These are phyloP conservation scores for Cryptococcus depauperatus DNA, from an alignment of 1,284 basidiomycete genomes.

Conservation along the genomic window DNA sequence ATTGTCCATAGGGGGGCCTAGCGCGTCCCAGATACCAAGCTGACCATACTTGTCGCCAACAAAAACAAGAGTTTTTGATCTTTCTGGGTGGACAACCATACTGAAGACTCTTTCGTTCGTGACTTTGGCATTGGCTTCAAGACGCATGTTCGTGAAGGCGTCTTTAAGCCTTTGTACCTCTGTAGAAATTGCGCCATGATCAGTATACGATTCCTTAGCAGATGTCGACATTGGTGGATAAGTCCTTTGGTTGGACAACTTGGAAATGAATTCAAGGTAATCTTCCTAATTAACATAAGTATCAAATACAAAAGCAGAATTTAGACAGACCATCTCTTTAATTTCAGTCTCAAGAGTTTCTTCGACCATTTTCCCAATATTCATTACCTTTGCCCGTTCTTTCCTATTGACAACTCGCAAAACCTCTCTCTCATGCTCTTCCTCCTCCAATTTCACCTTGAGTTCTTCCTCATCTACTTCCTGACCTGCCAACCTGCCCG, in stretches of 20 bases:
- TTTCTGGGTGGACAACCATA: constrained; percentile 46
- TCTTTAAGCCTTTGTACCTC: constrained; percentile 27
- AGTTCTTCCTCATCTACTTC: constrained; percentile 33
- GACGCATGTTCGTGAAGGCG: constrained; percentile 31
- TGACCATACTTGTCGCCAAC: constrained; percentile 47
- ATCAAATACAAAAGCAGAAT: background rate
- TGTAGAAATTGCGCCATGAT: constrained; percentile 12
- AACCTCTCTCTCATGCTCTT: constrained; percentile 30
- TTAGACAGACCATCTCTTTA: constrained; percentile 13
- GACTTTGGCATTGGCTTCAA: constrained; percentile 41
- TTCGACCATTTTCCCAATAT: constrained; percentile 30
- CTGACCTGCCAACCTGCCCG: constrained; percentile 33
- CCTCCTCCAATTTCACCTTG: constrained; percentile 27
- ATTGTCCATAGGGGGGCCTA: constrained; percentile 21
- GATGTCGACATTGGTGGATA: constrained; percentile 1
- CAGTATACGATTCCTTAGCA: constrained; percentile 19
- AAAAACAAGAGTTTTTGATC: constrained; percentile 44
- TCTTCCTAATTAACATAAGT: constrained; percentile 6
- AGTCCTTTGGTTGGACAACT: constrained; percentile 4
- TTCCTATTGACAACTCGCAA: constrained; percentile 28
- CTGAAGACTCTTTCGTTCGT: constrained; percentile 46
- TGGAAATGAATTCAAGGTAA: constrained; percentile 8
- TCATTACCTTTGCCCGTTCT: constrained; percentile 32
- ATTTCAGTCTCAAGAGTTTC: constrained; percentile 18
- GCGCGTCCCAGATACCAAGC: constrained; percentile 44